Evolutionary conservation across 2,329 filamentous ascomycete genomes (phyloP).

Genomic region (Penicillium italicum): DNA sequence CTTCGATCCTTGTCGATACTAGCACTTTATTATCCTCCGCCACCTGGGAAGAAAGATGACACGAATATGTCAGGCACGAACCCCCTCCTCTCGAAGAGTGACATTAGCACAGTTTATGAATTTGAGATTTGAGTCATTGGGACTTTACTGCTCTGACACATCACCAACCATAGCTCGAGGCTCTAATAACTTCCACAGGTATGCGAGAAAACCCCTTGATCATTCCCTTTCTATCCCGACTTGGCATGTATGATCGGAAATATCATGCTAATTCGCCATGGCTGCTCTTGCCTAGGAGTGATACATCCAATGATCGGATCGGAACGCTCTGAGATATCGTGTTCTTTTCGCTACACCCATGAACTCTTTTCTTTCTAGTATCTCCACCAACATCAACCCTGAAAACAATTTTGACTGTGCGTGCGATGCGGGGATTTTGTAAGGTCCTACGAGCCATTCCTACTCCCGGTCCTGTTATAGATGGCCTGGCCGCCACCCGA

Average conservation of each 20-base stretch:
- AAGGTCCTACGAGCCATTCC: background rate
- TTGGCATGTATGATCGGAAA: constrained; percentile 10
- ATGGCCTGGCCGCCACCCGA: constrained; percentile 5
- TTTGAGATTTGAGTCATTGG: constrained; percentile 1
- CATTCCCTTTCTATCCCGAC: background rate
- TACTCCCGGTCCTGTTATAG: constrained; percentile 1
- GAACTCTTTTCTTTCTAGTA: background rate
- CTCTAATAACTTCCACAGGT: background rate
- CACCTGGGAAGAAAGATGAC: background rate
- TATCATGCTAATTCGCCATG: background rate
- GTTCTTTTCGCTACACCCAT: background rate
- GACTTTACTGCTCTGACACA: constrained; percentile 15
- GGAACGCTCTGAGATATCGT: constrained; percentile 15
- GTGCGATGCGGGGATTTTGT: background rate
- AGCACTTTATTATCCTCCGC: too few species aligned
- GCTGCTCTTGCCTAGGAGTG: background rate
- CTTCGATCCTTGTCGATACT: background rate
- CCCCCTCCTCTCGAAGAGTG: background rate
- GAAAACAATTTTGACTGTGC: background rate
- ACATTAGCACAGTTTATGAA: background rate
- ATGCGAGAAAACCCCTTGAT: background rate
- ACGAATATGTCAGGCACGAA: background rate
- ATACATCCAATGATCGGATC: constrained; percentile 4
- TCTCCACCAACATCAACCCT: background rate
- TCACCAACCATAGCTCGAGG: constrained; percentile 15